Evolutionary conservation across 352 stramenopile species (phyloP).

Genomic region (Pythium sp.): DNA sequence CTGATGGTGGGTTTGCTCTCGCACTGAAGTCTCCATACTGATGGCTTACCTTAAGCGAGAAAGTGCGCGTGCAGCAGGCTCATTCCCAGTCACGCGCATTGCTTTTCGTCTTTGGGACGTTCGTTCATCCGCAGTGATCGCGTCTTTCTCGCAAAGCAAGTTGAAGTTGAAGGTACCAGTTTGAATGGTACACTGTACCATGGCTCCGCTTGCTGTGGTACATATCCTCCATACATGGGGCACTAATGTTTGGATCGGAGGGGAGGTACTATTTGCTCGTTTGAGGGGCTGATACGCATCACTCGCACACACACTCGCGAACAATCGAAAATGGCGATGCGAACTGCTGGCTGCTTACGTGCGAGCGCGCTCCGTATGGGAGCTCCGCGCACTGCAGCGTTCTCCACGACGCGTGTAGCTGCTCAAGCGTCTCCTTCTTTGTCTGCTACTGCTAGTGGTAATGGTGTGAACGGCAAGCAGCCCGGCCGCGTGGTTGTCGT

Average conservation of each 20-base stretch:
- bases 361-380: background rate
- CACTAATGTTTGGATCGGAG: background rate
- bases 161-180: slow-evolving; percentile 15
- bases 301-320: background rate
- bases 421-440: background rate
- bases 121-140: too few relatives aligned
- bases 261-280: slow-evolving; percentile 10
- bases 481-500: slow-evolving; percentile 84
- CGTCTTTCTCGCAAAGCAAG: slow-evolving; percentile 7
- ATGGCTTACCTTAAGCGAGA: background rate
- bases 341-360: slow-evolving; percentile 1
- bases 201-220: background rate
- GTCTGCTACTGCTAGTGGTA: background rate
- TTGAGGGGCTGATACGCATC: slow-evolving; percentile 5
- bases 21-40: background rate
- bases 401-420: slow-evolving; percentile 8
- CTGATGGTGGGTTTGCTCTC: background rate
- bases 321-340: slow-evolving; percentile 9
- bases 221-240: background rate
- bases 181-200: background rate
- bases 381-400: background rate
- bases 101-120: background rate
- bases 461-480: background rate
- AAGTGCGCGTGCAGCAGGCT: background rate
- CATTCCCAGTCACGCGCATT: background rate